phyloP scores from a whole-genome alignment of 164 flowering plant genomes.

The Stephania japonica region DNA sequence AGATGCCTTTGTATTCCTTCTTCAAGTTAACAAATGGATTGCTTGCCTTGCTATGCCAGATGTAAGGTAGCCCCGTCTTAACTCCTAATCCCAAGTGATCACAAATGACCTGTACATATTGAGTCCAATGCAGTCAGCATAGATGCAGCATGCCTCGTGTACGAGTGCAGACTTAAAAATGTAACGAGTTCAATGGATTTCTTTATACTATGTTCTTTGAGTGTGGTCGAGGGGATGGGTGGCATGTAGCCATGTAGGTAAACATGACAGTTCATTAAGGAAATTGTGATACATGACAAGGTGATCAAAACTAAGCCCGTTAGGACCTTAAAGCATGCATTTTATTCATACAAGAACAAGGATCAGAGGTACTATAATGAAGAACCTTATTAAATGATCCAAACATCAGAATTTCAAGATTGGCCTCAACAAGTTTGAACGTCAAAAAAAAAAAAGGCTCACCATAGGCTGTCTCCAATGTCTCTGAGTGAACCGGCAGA shows the following conservation, averaged over 20 bases:
- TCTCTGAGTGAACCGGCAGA: not conserved
- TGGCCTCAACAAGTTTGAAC: not conserved
- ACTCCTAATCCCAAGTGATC: constrained; percentile 48
- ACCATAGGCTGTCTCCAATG: not conserved
- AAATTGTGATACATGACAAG: not conserved
- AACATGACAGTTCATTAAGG: no score
- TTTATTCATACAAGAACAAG: not conserved
- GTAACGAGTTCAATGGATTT: no score
- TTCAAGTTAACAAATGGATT: constrained; percentile 57
- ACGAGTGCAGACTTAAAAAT: no score
- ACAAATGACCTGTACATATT: constrained; percentile 35
- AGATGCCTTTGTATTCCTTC: constrained; percentile 46
- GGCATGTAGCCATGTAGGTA: no score
- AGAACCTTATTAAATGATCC: not conserved
- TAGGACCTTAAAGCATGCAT: no score
- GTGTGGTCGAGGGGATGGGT: no score
- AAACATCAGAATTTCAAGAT: not conserved
- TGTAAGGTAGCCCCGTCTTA: constrained; percentile 44
- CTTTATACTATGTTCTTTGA: no score
- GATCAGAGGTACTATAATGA: not conserved
- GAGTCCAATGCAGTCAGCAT: not conserved
- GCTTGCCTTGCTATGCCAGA: constrained; percentile 60
- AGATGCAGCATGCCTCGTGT: not conserved
- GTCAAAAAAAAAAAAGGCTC: not conserved
- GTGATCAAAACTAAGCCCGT: not conserved